Conservation (phyloP, 345 rosid species). For the Draba incana region DNA sequence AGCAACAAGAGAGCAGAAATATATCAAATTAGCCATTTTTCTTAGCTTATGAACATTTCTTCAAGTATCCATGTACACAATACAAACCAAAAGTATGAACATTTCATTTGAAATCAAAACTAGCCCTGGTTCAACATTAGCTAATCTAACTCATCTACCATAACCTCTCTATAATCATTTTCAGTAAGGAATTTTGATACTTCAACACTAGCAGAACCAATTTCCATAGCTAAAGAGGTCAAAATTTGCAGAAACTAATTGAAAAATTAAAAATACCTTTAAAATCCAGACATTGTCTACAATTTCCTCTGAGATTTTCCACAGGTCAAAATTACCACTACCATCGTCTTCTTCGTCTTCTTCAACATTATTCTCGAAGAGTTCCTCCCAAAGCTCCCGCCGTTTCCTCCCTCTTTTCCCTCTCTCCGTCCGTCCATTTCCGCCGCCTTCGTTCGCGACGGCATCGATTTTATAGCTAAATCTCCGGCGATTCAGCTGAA, state of each 20-base stretch:
- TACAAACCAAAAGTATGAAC: no score
- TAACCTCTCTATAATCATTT: slow-evolving; percentile 1
- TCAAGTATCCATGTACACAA: background rate
- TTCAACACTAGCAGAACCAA: background rate
- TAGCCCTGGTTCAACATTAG: background rate
- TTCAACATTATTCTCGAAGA: slow-evolving; percentile 39
- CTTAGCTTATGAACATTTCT: slow-evolving; percentile 7
- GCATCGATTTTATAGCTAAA: slow-evolving; percentile 8
- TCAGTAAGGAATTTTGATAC: background rate
- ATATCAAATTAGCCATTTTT: background rate
- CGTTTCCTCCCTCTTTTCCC: slow-evolving; percentile 27
- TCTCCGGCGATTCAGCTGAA: slow-evolving; percentile 20
- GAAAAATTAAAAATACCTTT: slow-evolving; percentile 34
- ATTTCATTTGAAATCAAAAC: slow-evolving; percentile 17
- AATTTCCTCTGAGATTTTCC: slow-evolving; percentile 40
- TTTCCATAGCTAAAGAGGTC: background rate
- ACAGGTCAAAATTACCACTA: slow-evolving; percentile 23
- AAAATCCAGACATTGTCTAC: slow-evolving; percentile 46
- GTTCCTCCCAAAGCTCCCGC: slow-evolving; percentile 41
- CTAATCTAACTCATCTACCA: background rate
- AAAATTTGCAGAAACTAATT: background rate
- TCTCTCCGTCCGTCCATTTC: slow-evolving; percentile 9
- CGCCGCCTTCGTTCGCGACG: background rate
- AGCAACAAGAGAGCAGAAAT: background rate
- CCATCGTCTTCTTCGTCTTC: slow-evolving; percentile 6